Conservation (phyloP, 441 rosid genomes). For the Eutrema salsugineum region DNA sequence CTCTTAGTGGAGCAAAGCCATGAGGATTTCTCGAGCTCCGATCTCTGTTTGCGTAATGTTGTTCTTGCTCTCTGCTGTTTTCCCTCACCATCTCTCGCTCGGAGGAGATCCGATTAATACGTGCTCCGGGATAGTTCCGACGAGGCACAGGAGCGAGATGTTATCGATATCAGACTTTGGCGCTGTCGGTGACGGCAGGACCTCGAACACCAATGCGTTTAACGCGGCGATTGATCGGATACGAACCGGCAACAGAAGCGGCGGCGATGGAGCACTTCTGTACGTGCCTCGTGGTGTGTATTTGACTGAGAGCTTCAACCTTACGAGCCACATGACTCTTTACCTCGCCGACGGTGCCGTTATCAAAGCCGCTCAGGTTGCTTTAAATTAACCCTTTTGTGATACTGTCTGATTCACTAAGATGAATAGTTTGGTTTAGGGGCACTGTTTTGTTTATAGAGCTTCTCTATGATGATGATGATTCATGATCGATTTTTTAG, state of each 20-base stretch:
- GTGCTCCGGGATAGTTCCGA: constrained; percentile 78
- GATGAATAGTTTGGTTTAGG: too few species aligned
- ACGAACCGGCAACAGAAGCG: constrained; percentile 49
- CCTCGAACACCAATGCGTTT: constrained; percentile 79
- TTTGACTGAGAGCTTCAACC: constrained; percentile 72
- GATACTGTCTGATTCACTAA: too few species aligned
- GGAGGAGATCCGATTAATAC: constrained; percentile 39
- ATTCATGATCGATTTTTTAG: too few species aligned
- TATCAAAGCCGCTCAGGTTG: constrained; percentile 81
- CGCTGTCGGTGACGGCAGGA: constrained; percentile 80
- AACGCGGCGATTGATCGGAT: constrained; percentile 67
- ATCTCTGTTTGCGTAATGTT: not conserved
- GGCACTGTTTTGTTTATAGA: too few species aligned
- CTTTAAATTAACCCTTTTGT: not conserved
- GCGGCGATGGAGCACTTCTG: constrained; percentile 79
- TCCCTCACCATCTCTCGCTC: constrained; percentile 19
- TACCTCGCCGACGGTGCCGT: constrained; percentile 84
- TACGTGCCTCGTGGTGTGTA: constrained; percentile 86
- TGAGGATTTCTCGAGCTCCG: too few species aligned
- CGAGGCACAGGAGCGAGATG: constrained; percentile 50
- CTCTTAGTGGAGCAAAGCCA: too few species aligned
- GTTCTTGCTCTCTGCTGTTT: constrained; percentile 9
- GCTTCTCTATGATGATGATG: too few species aligned
- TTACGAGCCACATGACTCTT: constrained; percentile 89
- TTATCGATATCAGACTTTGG: constrained; percentile 73